These are phyloP conservation scores for Agastache rugosa DNA, from an alignment of 257 asterid genomes.

Conservation along the genomic window DNA sequence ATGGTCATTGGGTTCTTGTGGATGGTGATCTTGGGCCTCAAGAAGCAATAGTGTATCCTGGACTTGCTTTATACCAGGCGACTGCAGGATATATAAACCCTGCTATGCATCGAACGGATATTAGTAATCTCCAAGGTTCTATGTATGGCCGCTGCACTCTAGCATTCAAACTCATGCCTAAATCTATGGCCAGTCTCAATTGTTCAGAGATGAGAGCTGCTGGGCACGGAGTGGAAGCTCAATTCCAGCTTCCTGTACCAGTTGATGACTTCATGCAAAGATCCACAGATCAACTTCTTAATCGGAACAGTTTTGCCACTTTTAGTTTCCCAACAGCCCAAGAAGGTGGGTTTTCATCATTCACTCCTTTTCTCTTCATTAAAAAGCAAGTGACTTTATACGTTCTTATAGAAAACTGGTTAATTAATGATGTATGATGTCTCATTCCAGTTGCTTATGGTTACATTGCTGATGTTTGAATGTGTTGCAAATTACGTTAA, in stretches of 20 bases:
- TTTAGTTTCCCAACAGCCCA: slow-evolving; percentile 70
- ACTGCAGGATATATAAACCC: slow-evolving; percentile 94
- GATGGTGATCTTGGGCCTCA: slow-evolving; percentile 96
- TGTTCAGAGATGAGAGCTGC: slow-evolving; percentile 98
- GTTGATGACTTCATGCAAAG: slow-evolving; percentile 98
- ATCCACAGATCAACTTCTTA: slow-evolving; percentile 86
- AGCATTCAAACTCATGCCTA: slow-evolving; percentile 95
- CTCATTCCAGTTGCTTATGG: slow-evolving; percentile 8
- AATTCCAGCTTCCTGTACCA: slow-evolving; percentile 87
- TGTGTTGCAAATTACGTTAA: not conserved
- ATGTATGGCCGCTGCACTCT: slow-evolving; percentile 80
- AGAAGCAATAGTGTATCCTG: slow-evolving; percentile 88
- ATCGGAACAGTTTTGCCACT: slow-evolving; percentile 59
- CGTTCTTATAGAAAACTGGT: slow-evolving; percentile 10
- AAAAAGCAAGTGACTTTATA: slow-evolving; percentile 19
- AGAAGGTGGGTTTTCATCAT: slow-evolving; percentile 69
- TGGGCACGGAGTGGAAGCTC: slow-evolving; percentile 96
- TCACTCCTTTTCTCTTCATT: slow-evolving; percentile 27
- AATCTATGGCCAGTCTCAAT: slow-evolving; percentile 81
- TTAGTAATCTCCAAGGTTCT: slow-evolving; percentile 61
- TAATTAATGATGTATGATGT: slow-evolving; percentile 3
- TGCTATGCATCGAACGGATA: slow-evolving; percentile 73
- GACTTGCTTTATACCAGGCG: slow-evolving; percentile 93
- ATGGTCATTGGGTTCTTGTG: slow-evolving; percentile 89
- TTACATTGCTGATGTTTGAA: not conserved